A percentile compares a stretch with the other conserved stretches of the same genome.
Conservation (phyloP, 2,329 filamentous ascomycete genomes). For the Xylariaceae sp. region DNA sequence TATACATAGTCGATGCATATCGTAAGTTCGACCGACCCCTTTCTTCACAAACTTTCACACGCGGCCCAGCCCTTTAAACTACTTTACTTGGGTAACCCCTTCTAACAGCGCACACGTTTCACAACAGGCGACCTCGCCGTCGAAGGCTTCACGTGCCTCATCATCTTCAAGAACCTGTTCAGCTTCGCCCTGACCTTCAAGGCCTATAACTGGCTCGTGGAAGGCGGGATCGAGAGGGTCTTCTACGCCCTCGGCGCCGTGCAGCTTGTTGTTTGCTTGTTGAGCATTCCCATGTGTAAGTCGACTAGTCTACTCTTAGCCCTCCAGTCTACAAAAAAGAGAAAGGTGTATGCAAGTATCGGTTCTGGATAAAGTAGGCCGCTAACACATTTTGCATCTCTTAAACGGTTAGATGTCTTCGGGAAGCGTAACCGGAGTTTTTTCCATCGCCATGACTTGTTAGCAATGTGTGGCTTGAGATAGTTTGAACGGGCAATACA, state of each 20-base stretch:
- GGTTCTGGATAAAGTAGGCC: neutral
- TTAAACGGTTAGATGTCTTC: constrained; percentile 55
- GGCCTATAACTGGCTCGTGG: constrained; percentile 76
- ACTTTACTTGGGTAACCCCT: neutral
- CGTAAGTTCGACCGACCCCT: no score
- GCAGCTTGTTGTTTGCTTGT: constrained; percentile 69
- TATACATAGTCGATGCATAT: constrained; percentile 92
- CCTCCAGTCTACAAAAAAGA: neutral
- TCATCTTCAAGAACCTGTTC: constrained; percentile 95
- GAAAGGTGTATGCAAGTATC: neutral
- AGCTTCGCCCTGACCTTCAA: constrained; percentile 79
- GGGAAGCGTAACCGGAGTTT: constrained; percentile 73
- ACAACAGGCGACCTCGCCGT: constrained; percentile 66
- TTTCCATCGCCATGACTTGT: constrained; percentile 68
- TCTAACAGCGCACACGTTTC: neutral
- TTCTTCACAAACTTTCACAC: no score
- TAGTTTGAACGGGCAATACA: no score
- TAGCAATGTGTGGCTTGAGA: constrained; percentile 42
- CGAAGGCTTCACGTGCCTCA: constrained; percentile 82
- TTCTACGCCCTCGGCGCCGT: constrained; percentile 71
- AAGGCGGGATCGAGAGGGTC: constrained; percentile 51
- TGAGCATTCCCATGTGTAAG: constrained; percentile 76
- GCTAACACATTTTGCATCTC: no score
- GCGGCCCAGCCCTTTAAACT: no score
- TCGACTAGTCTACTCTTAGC: constrained; percentile 24